Evolutionary conservation across 495 filamentous ascomycete species (phyloP), one percentile per base, ranked within the genome.

Genomic region (Lophiostoma macrostomum): DNA sequence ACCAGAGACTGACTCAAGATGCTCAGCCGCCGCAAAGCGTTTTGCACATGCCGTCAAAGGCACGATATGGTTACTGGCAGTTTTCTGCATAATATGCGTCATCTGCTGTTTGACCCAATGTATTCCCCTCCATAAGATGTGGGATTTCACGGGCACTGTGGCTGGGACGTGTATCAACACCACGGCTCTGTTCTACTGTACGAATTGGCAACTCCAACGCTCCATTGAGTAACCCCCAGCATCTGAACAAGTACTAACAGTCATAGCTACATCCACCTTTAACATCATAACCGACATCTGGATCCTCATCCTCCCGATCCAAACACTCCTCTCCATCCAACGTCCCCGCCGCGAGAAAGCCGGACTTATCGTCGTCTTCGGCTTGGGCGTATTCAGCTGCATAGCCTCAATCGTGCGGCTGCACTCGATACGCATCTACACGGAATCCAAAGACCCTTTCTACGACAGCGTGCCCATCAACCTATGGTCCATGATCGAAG

Each of bases 241-340:
- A 27, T 12, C 12, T 46, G 35, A 25, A 13, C 19, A 27, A 4
- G 13, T 5, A 10, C 30, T 40, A 13, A 36, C 19, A 12, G 13
- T 29, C 10, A 22, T 19, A 49, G 78, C 68, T 22, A 80, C 75
- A 0, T 75, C 76, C 8, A 59, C 64, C 4, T 71, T 76, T 51
- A 78, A 79, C 55, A 78, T 81, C 42, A 13, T 76, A 12, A 69
- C 73, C 12, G 79, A 81, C 54, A 62, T 77, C 27, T 73, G 74
- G 67, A 76, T 82, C 48, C 52, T 82, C 32, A 22, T 64, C 1
- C 71, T 81, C 1, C 79, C 78, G 5, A 56, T 80, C 25, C 68
- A 66, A 4, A 75, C 73, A 0, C 65, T 81, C 2, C 67, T 65
- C 48, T 49, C 59, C 0, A 63, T 76, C 39, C 67, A 73, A 42